These are phyloP conservation scores for Tulasnella sp. DNA, from an alignment of 768 basidiomycete genomes.

Conservation along the genomic window DNA sequence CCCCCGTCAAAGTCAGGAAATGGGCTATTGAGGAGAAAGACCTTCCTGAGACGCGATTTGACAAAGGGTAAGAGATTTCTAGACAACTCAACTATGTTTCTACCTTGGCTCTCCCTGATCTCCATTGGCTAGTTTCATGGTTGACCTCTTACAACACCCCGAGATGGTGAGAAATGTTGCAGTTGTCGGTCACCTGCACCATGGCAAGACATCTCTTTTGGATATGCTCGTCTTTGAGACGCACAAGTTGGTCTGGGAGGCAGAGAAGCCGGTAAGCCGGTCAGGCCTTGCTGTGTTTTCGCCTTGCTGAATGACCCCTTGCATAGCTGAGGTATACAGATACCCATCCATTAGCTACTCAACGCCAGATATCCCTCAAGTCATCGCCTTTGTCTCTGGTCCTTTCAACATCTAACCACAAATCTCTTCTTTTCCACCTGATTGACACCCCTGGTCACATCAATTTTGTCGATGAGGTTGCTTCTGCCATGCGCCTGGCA, in stretches of 20 bases:
- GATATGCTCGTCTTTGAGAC: constrained; percentile 98
- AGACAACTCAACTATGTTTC: neutral
- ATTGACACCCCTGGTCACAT: constrained; percentile 98
- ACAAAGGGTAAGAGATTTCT: constrained; percentile 70
- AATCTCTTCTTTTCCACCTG: constrained; percentile 89
- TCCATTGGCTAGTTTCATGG: constrained; percentile 63
- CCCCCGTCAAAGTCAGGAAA: constrained; percentile 89
- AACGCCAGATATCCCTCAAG: constrained; percentile 91
- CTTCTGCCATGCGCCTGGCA: constrained; percentile 74
- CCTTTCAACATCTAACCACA: constrained; percentile 76
- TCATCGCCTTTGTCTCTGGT: constrained; percentile 95
- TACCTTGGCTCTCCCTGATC: neutral
- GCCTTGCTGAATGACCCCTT: neutral
- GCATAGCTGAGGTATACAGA: constrained; percentile 89
- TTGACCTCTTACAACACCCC: constrained; percentile 87
- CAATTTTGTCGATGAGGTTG: constrained; percentile 98
- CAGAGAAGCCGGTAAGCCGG: constrained; percentile 73
- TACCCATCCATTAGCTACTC: constrained; percentile 83
- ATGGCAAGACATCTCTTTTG: constrained; percentile 94
- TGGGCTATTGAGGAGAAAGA: constrained; percentile 95
- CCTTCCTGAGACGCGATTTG: constrained; percentile 94
- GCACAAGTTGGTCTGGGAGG: constrained; percentile 90
- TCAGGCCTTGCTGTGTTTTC: constrained; percentile 18
- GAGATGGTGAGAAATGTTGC: constrained; percentile 96
- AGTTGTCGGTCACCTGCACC: constrained; percentile 93